Evolutionary conservation across 306 rosid genomes (phyloP).

Genomic region (Senna tora): DNA sequence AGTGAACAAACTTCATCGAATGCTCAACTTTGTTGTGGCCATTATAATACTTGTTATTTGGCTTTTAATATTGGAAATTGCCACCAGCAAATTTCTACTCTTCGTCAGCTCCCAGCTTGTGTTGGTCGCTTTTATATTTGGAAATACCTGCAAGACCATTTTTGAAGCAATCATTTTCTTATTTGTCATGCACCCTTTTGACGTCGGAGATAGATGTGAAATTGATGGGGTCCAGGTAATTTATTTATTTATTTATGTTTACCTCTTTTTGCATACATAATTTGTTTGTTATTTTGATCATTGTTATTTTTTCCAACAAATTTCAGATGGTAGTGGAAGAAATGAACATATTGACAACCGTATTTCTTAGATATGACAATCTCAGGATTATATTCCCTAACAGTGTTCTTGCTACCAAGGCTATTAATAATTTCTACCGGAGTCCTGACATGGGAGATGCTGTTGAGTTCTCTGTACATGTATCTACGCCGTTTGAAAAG

Average conservation of each 20-base stretch:
- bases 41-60: slow-evolving; percentile 58
- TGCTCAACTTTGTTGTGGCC: slow-evolving; percentile 72
- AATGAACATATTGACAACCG: slow-evolving; percentile 94
- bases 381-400: slow-evolving; percentile 65
- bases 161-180: slow-evolving; percentile 87
- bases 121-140: slow-evolving; percentile 83
- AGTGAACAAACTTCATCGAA: slow-evolving; percentile 77
- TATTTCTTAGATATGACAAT: slow-evolving; percentile 80
- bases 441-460: slow-evolving; percentile 94
- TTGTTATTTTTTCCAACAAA: neutral
- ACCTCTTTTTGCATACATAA: neutral
- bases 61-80: slow-evolving; percentile 79
- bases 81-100: slow-evolving; percentile 70
- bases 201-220: slow-evolving; percentile 96
- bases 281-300: too few species aligned
- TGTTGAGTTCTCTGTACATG: slow-evolving; percentile 70
- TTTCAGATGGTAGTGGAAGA: slow-evolving; percentile 97
- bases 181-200: slow-evolving; percentile 92
- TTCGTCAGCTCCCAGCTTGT: slow-evolving; percentile 84
- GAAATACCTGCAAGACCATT: slow-evolving; percentile 88
- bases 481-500: slow-evolving; percentile 81
- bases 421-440: slow-evolving; percentile 78
- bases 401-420: slow-evolving; percentile 69
- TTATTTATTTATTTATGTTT: neutral
- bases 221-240: slow-evolving; percentile 79